A percentile compares a stretch with the other conserved stretches of the same genome.
These are phyloP conservation scores for Xylaria digitata DNA, from an alignment of 2,329 filamentous ascomycete genomes.

Conservation along the genomic window DNA sequence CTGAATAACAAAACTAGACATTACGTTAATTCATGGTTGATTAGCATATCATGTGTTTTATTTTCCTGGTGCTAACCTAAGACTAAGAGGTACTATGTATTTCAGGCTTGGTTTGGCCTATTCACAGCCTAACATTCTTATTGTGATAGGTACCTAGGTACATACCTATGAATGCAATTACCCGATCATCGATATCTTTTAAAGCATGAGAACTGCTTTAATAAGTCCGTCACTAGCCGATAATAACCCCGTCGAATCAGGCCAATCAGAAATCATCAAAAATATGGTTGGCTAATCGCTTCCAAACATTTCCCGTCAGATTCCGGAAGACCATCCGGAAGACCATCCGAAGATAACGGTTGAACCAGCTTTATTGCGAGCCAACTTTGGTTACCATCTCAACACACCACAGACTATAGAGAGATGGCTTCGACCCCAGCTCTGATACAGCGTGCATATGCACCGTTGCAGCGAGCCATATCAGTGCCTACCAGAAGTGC, in stretches of 20 bases:
- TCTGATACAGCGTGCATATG: constrained; percentile 45
- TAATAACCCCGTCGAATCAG: background rate
- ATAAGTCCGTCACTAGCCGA: constrained; percentile 29
- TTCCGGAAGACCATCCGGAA: no score
- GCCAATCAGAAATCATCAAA: constrained; percentile 25
- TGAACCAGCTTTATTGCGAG: background rate
- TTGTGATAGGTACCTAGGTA: no score
- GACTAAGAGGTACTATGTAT: no score
- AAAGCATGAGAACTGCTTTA: constrained; percentile 6
- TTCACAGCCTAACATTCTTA: no score
- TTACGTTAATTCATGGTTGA: no score
- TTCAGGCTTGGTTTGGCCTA: no score
- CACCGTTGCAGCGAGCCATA: constrained; percentile 47
- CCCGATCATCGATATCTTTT: no score
- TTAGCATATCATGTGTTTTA: no score
- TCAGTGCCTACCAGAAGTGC: constrained; percentile 38
- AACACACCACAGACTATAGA: background rate
- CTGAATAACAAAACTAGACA: no score
- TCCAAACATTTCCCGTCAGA: background rate
- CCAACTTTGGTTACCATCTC: background rate
- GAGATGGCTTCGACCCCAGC: constrained; percentile 47
- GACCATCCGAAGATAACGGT: background rate
- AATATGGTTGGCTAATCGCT: constrained; percentile 14
- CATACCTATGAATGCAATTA: no score
- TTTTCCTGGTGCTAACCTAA: no score